Base-by-base conservation (phyloP, 2,329 filamentous ascomycete species). In the Diaporthe helianthi region DNA sequence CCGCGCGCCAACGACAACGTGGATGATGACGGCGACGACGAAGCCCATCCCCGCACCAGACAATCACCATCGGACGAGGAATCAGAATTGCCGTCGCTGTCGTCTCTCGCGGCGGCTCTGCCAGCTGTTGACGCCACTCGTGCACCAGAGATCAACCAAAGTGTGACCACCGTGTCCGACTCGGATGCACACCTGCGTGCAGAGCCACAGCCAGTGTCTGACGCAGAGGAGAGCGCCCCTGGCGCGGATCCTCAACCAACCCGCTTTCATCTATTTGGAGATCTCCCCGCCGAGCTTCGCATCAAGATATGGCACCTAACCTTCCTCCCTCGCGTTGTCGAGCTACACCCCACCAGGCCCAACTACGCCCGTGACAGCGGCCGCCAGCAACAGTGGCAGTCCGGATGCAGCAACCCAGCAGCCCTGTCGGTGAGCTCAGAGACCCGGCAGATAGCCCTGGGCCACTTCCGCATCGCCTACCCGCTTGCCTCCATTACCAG, bases 251-350 rank as follows among this genome's bases (percentile, higher is more conserved):
- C 29, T 17, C 47, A 26, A 24, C 8, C 19, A 4, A n/a, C 54
- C 19, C 8, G 52, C 24, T 80, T 81, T 51, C 71, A 70, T 4
- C 55, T 68, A 12, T 81, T 81, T 52, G 72, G 74, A 13, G 64
- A 72, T 8, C 73, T 81, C 1, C 79, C 79, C 15, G 65, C 78
- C 6, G 79, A 81, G 70, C 72, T 81, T 29, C 78, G 79, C 44
- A 73, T 80, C 69, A 74, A 76, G 60, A 78, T 81, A 61, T 81
- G 79, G 79, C 68, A 74, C 24, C 69, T 74, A 41, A 77, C 79
- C 4, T 77, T 80, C 55, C 53, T 72, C 15, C 76, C 78, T 1
- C 78, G 79, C 29, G 75, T 76, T 31, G 71, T 81, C 41, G 79
- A 78, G 71, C 69, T 81, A 29, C 79, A 80, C 71, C 74, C 74